These are phyloP conservation scores for Eucalyptus shirleyi DNA, from an alignment of 345 rosid genomes.

Conservation along the genomic window DNA sequence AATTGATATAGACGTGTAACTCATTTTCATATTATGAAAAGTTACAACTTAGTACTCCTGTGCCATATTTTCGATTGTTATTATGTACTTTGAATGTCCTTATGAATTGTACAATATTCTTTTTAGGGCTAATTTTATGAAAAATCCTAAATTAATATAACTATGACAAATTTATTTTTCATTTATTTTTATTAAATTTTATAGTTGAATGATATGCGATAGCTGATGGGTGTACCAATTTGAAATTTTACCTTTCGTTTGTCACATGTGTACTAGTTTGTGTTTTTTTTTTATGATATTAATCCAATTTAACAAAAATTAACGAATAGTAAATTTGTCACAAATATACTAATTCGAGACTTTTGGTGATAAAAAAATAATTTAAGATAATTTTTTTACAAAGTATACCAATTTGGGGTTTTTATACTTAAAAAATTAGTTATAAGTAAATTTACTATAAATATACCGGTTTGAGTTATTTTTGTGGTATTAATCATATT, in stretches of 20 bases:
- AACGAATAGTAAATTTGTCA: rapidly evolving
- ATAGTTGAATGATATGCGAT: neutral
- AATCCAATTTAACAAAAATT: too few species aligned
- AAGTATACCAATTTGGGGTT: rapidly evolving
- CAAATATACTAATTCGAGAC: rapidly evolving
- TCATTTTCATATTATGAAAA: neutral
- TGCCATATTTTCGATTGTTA: neutral
- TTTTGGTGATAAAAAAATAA: too few species aligned
- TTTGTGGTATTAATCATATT: too few species aligned
- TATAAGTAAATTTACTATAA: too few species aligned
- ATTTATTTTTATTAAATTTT: rapidly evolving
- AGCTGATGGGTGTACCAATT: rapidly evolving
- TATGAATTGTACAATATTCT: too few species aligned
- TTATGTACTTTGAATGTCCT: neutral
- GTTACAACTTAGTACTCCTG: neutral
- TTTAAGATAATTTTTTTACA: rapidly evolving
- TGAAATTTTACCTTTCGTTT: rapidly evolving
- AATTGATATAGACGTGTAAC: too few species aligned
- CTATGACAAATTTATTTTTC: rapidly evolving
- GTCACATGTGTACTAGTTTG: rapidly evolving
- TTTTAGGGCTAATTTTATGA: too few species aligned
- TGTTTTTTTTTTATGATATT: too few species aligned
- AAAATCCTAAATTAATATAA: too few species aligned
- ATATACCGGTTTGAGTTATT: too few species aligned
- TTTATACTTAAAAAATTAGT: too few species aligned